phyloP scores from a whole-genome alignment of 345 rosid genomes.

The Eucalyptus sp. region DNA sequence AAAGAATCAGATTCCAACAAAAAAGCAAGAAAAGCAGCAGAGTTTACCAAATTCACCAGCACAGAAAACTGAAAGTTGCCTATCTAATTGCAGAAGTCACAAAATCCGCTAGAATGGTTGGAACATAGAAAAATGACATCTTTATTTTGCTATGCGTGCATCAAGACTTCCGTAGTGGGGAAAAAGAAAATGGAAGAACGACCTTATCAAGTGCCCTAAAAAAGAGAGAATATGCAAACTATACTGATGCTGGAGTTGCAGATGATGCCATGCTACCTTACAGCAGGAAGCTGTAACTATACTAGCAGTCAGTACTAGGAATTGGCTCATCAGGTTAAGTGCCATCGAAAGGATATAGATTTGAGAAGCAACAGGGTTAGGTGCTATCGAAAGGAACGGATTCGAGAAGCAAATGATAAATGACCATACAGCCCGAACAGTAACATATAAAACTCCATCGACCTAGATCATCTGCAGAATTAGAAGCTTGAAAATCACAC shows the following conservation, averaged over 20 bases:
- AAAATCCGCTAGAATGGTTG: not conserved
- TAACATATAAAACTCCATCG: not conserved
- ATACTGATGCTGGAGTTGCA: not conserved
- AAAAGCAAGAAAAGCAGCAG: not conserved
- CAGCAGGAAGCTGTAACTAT: not conserved
- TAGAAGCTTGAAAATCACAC: not conserved
- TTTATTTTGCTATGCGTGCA: not conserved
- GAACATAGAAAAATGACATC: not conserved
- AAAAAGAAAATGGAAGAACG: not conserved
- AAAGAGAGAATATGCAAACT: not conserved
- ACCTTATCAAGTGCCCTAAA: not conserved
- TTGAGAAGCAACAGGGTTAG: not conserved
- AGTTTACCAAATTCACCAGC: not conserved
- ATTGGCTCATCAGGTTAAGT: not conserved
- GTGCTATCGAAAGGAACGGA: not conserved
- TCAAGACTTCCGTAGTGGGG: not conserved
- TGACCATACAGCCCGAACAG: not conserved
- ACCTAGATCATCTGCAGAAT: not conserved
- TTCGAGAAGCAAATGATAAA: not conserved
- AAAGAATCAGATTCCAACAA: not conserved
- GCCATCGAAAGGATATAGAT: not conserved
- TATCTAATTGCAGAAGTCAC: not conserved
- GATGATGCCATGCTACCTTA: not conserved
- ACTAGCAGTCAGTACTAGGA: not conserved
- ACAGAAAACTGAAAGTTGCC: not conserved